These are phyloP conservation scores for Gossypium gossypioides DNA, from an alignment of 441 rosid genomes.

Conservation along the genomic window DNA sequence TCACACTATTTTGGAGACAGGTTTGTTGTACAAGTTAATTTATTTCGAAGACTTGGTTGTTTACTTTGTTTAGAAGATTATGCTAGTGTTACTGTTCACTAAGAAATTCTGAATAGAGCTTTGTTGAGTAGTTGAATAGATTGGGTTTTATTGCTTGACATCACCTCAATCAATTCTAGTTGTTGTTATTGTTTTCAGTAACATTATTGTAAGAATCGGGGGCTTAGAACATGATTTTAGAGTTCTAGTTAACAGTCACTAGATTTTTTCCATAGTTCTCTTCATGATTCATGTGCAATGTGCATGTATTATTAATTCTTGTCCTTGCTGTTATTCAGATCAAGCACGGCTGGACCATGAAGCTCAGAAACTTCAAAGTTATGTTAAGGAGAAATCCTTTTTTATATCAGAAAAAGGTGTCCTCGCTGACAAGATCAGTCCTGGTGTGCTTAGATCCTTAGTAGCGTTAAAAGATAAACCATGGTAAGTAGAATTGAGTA, in stretches of 20 bases:
- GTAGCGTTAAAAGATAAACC: slow-evolving; percentile 53
- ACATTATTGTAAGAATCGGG: background rate
- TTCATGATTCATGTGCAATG: background rate
- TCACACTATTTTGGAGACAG: slow-evolving; percentile 66
- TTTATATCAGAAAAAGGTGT: slow-evolving; percentile 56
- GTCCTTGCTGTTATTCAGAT: slow-evolving; percentile 30
- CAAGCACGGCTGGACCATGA: slow-evolving; percentile 50
- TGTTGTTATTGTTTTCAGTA: background rate
- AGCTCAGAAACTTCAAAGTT: slow-evolving; percentile 61
- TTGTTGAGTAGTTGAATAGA: background rate
- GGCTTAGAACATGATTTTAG: background rate
- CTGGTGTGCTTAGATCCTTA: slow-evolving; percentile 51
- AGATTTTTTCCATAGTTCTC: background rate
- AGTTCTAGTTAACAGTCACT: background rate
- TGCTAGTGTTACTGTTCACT: background rate
- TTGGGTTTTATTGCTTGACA: background rate
- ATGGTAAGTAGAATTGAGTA: slow-evolving; percentile 26
- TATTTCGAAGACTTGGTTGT: background rate
- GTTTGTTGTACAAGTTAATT: slow-evolving; percentile 21
- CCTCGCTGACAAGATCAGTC: slow-evolving; percentile 63
- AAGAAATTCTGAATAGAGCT: background rate
- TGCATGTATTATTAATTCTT: background rate
- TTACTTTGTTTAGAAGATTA: background rate
- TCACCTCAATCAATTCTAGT: background rate
- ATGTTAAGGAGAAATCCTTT: slow-evolving; percentile 58